These are phyloP conservation scores for Letharia lupina DNA, from an alignment of 495 filamentous ascomycete species.

Conservation along the genomic window DNA sequence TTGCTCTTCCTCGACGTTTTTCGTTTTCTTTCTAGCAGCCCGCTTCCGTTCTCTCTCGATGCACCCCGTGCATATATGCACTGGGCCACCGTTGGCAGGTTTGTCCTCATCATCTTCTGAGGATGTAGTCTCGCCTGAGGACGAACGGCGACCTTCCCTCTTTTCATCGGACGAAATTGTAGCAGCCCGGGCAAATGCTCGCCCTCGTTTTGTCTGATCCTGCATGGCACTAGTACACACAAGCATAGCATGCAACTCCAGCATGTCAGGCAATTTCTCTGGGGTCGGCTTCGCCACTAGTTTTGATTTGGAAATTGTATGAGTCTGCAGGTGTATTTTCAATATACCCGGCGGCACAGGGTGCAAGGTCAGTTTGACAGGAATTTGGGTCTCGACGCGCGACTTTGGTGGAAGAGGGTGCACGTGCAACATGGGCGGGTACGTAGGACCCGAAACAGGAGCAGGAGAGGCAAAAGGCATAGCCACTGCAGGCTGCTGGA, in stretches of 20 bases:
- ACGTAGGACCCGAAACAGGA: slow-evolving; percentile 2
- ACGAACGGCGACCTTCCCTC: slow-evolving; percentile 28
- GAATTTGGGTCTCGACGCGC: slow-evolving; percentile 90
- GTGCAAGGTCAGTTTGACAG: slow-evolving; percentile 64
- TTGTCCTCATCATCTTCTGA: slow-evolving; percentile 51
- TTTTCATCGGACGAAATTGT: slow-evolving; percentile 25
- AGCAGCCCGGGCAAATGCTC: slow-evolving; percentile 58
- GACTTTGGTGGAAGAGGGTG: slow-evolving; percentile 70
- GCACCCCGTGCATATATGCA: slow-evolving; percentile 76
- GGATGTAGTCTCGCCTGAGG: slow-evolving; percentile 29
- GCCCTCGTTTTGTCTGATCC: slow-evolving; percentile 50
- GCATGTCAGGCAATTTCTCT: slow-evolving; percentile 54
- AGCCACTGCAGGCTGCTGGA: slow-evolving; percentile 9
- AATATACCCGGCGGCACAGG: slow-evolving; percentile 64
- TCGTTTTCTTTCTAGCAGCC: slow-evolving; percentile 77
- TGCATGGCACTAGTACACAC: slow-evolving; percentile 94
- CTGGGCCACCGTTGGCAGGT: slow-evolving; percentile 72
- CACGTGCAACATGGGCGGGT: slow-evolving; percentile 40
- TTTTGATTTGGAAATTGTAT: slow-evolving; percentile 89
- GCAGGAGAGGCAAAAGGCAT: slow-evolving; percentile 10
- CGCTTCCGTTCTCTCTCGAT: slow-evolving; percentile 81
- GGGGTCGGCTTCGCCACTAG: slow-evolving; percentile 60
- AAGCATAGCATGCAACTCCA: slow-evolving; percentile 71
- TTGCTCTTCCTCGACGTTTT: slow-evolving; percentile 76
- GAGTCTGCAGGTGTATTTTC: slow-evolving; percentile 72